Conservation (phyloP, 495 filamentous ascomycete species). For the Penicillium soppii region DNA sequence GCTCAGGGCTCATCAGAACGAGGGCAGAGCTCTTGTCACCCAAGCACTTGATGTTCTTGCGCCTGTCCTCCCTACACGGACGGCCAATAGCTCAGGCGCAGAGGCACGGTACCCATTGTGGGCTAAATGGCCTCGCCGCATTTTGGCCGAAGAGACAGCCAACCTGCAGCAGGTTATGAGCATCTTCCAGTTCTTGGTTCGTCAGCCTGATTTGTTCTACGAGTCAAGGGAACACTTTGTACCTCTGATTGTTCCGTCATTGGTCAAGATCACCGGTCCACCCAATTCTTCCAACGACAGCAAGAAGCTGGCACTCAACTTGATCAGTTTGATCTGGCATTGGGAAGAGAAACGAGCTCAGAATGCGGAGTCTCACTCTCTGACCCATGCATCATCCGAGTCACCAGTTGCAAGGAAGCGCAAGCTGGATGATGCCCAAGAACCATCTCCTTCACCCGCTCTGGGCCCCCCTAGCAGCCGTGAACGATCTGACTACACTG, state of each 20-base stretch:
- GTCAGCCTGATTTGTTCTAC: slow-evolving; percentile 91
- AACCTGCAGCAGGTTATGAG: slow-evolving; percentile 95
- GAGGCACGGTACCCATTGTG: slow-evolving; percentile 72
- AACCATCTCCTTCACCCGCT: slow-evolving; percentile 36
- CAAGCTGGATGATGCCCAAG: slow-evolving; percentile 60
- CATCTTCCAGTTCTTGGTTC: slow-evolving; percentile 95
- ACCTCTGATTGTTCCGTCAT: slow-evolving; percentile 79
- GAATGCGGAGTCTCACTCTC: slow-evolving; percentile 34
- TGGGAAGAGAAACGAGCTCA: slow-evolving; percentile 86
- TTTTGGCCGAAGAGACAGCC: slow-evolving; percentile 91
- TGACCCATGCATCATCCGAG: slow-evolving; percentile 53
- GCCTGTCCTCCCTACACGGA: slow-evolving; percentile 80
- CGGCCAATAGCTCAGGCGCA: slow-evolving; percentile 34
- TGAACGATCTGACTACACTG: slow-evolving; percentile 66
- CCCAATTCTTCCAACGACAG: slow-evolving; percentile 88
- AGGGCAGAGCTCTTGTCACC: slow-evolving; percentile 87
- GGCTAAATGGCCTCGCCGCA: slow-evolving; percentile 88
- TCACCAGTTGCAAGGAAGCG: slow-evolving; percentile 76
- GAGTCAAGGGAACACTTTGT: slow-evolving; percentile 90
- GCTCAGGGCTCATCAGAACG: slow-evolving; percentile 88
- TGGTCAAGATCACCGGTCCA: slow-evolving; percentile 83
- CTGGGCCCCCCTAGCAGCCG: slow-evolving; percentile 48
- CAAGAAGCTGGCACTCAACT: slow-evolving; percentile 85
- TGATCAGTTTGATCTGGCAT: slow-evolving; percentile 84
- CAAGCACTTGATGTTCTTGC: slow-evolving; percentile 93